phyloP scores from a whole-genome alignment of 2,329 filamentous ascomycete genomes.

The Nemania abortiva region DNA sequence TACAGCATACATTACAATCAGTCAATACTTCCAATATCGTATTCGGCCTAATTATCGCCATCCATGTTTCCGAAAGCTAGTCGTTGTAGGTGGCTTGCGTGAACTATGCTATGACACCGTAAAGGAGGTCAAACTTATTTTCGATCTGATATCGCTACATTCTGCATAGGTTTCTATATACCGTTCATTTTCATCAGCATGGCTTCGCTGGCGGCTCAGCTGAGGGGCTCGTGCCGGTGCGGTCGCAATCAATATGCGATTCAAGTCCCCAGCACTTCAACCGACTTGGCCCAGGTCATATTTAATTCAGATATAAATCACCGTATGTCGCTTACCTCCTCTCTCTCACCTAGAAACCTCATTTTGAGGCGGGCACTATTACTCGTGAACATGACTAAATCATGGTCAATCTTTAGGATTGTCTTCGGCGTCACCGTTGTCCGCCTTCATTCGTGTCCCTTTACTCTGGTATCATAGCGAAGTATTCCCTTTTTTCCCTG shows the following conservation, averaged over 20 bases:
- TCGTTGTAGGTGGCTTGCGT: constrained; percentile 2
- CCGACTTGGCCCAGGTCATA: constrained; percentile 73
- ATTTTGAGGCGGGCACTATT: not conserved
- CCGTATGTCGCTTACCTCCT: constrained; percentile 67
- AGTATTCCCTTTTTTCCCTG: constrained; percentile 80
- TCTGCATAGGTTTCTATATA: not conserved
- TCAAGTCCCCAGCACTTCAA: constrained; percentile 70
- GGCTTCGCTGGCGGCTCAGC: constrained; percentile 42
- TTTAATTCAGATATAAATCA: constrained; percentile 79
- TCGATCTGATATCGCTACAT: constrained; percentile 10
- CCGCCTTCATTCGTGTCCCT: constrained; percentile 86
- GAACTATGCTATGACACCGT: constrained; percentile 6
- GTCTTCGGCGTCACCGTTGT: constrained; percentile 77
- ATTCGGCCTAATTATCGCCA: not conserved
- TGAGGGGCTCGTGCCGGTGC: constrained; percentile 85
- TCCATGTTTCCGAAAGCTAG: constrained; percentile 3
- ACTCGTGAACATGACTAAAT: constrained; percentile 19
- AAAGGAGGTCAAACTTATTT: not conserved
- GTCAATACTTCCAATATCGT: not conserved
- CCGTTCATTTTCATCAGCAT: constrained; percentile 16
- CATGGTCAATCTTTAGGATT: constrained; percentile 59
- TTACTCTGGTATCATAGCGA: constrained; percentile 82
- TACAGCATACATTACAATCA: no score
- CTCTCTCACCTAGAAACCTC: not conserved
- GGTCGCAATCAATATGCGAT: constrained; percentile 87